phyloP scores from a whole-genome alignment of 1,284 basidiomycete genomes.

The Puccinia coronata region DNA sequence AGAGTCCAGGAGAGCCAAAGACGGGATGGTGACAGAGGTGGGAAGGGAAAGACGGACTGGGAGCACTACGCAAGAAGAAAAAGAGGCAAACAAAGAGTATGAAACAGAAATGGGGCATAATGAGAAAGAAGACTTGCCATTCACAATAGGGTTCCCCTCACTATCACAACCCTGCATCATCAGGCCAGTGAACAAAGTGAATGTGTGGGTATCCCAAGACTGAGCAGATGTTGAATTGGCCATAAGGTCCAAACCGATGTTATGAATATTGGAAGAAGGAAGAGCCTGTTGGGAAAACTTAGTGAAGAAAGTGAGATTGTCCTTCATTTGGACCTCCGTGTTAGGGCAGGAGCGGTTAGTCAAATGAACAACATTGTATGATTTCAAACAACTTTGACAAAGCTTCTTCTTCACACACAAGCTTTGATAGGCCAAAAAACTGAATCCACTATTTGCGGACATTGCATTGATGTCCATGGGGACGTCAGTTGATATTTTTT shows the following conservation, averaged over 20 bases:
- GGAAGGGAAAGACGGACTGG: neutral
- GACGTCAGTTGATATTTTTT: too few relatives aligned
- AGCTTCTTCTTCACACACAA: constrained; percentile 11
- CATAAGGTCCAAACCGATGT: neutral
- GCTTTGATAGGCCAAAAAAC: neutral
- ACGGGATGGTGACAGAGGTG: neutral
- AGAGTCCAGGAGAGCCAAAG: constrained; percentile 12
- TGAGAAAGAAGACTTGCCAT: neutral
- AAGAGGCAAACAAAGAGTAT: neutral
- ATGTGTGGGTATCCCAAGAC: neutral
- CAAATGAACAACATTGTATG: neutral
- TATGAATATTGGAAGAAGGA: too few relatives aligned
- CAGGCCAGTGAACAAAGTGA: neutral
- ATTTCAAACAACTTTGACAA: neutral
- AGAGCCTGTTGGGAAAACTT: too few relatives aligned
- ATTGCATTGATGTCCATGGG: constrained; percentile 7
- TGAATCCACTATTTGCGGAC: neutral
- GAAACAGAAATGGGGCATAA: neutral
- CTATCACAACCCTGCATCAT: constrained; percentile 11
- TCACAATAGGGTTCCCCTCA: neutral
- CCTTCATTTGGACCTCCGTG: neutral
- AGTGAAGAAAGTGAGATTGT: neutral
- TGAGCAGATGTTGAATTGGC: too few relatives aligned
- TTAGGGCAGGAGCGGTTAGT: neutral
- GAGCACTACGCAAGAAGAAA: too few relatives aligned